A percentile compares a stretch with the other conserved stretches of the same genome.
phyloP scores from a whole-genome alignment of 768 basidiomycete genomes.

The Megacollybia marginata region DNA sequence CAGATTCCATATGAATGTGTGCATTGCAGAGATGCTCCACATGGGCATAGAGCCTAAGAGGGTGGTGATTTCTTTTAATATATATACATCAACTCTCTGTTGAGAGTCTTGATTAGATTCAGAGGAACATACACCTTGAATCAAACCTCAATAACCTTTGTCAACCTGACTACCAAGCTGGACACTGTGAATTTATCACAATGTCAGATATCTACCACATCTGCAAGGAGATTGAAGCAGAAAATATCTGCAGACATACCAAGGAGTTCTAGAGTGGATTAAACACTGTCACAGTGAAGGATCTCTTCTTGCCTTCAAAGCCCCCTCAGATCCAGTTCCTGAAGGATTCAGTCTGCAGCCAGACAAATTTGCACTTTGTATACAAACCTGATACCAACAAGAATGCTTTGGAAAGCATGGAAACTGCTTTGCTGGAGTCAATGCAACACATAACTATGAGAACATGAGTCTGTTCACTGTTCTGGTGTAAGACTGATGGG shows the following conservation, averaged over 20 bases:
- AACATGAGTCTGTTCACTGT: constrained; percentile 1
- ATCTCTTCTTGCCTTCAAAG: constrained; percentile 3
- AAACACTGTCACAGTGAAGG: not conserved
- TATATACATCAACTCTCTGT: no score
- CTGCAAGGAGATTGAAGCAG: not conserved
- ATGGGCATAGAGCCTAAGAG: no score
- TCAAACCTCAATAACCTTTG: not conserved
- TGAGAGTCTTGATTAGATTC: not conserved
- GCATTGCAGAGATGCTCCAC: no score
- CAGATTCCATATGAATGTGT: no score
- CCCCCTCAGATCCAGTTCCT: constrained; percentile 1
- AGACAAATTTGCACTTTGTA: constrained; percentile 1
- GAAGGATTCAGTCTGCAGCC: not conserved
- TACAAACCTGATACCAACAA: constrained; percentile 5
- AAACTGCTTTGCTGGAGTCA: not conserved
- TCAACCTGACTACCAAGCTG: not conserved
- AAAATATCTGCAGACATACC: not conserved
- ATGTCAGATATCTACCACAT: not conserved
- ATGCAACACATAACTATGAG: constrained; percentile 1
- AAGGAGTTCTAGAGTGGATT: constrained; percentile 2
- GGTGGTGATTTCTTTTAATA: no score
- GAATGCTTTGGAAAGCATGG: not conserved
- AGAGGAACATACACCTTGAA: not conserved
- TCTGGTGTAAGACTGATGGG: not conserved
- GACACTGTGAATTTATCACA: not conserved